Base-by-base conservation (phyloP, 1,284 basidiomycete genomes). In the Cutaneotrichosporon curvatum region DNA sequence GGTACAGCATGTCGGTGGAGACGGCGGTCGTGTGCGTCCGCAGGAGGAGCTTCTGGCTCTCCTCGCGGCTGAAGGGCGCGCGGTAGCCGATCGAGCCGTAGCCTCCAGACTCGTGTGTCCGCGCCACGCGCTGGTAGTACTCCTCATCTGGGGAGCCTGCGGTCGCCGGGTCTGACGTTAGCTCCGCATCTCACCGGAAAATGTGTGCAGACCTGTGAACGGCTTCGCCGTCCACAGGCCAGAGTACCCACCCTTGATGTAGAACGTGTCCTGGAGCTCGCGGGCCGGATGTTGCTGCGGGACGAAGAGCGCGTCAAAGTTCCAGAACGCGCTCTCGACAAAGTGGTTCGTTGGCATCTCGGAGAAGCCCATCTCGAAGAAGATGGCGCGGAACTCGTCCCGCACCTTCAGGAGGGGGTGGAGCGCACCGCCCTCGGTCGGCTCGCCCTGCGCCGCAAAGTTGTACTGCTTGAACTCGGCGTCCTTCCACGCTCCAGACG, bases 291-390 rank as follows among this genome's bases (percentile, higher is more conserved):
- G 95, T 73, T 98, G 94, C 68, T 99, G 95, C 1, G 95, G 95
- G 0, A 99, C 95, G 69, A 95, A 99, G 57, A 99, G 79, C 9
- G 92, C 84, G 70, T 99, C 95, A 72, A 99, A 98, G 70, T 94
- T 96, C 95, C 95, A 99, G 80, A 98, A 99, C 30, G 86, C 86
- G 21, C 90, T 95, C 73, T 99, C 95, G 50, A 99, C 91, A 68
- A 92, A 99, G 50, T 85, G 84, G 52, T 85, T 84, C n/a, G 95
- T 97, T 6, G 94, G 91, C 95, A 99, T 99, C 74, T 99, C 95
- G 48, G 90, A 84, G 74, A 98, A 99, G 14, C 91, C 95, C 90
- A 98, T 97, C 71, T 99, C 95, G 61, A 99, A 81, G 79, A 99
- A 99, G 65, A 98, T 97, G 67, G 87, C 87, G 43, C 92, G 80